Base-by-base conservation (phyloP, 228 moss, liverwort and hornwort genomes). In the Sphagnum magellanicum region DNA sequence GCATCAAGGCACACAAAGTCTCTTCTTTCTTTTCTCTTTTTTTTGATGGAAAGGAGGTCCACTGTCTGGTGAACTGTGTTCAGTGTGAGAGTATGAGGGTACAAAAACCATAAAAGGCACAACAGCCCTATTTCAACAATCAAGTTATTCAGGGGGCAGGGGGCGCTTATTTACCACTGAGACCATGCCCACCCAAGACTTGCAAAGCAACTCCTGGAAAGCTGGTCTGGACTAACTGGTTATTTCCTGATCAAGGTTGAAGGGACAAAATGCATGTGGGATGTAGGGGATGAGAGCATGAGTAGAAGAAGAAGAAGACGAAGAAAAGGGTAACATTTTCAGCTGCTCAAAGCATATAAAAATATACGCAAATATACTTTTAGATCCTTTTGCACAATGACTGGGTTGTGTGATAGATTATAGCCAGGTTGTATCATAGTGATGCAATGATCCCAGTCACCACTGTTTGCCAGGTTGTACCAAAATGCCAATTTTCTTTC, bases 381-480 rank as follows among this genome's bases (percentile, higher is more conserved):
- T 32, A 32, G 32, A 32, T 32, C 32, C 32, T 32, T 32, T 32
- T 32, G 32, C 32, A 32, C 32, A 32, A 32, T 32, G 32, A 32
- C 32, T 32, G 32, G 32, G 32, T 32, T 32, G 32, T 32, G 32
- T 32, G 32, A 32, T 32, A 32, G 32, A 32, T 32, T 32, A 32
- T 32, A 32, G 32, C 32, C 32, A 32, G 32, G 32, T 32, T 32
- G 32, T 32, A 32, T 32, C 32, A 32, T 32, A 32, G 32, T 32
- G 32, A 32, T 32, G 32, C 32, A 32, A 32, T 32, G 32, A 32
- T 32, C 32, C 32, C 32, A 32, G 32, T 32, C 32, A 32, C 32
- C 32, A 32, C 32, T 32, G 32, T 76, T 78, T 90, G 94, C 90
- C 90, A 91, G 88, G 88, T 87, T 91, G 91, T 94, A 91, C 88